Conservation (phyloP, 345 rosid species). For the Acer campestre region DNA sequence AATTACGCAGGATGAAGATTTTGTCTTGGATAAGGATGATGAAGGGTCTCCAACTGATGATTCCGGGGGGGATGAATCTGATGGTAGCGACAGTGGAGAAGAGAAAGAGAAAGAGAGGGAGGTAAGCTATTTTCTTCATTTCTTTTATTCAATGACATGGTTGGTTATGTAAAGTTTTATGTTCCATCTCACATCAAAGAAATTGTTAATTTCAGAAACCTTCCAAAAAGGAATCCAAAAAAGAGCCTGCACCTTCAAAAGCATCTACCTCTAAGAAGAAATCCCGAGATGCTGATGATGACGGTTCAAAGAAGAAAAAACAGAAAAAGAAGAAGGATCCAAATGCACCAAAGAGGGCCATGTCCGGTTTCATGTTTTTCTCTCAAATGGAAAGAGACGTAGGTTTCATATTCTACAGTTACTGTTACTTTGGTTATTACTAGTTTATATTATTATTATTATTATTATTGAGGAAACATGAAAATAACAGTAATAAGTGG, state of each 20-base stretch:
- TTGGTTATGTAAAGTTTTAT: neutral
- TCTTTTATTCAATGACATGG: neutral
- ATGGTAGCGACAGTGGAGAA: slow-evolving; percentile 68
- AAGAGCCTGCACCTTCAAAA: slow-evolving; percentile 67
- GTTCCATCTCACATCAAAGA: slow-evolving; percentile 11
- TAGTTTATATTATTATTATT: too few relatives aligned
- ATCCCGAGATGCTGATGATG: slow-evolving; percentile 63
- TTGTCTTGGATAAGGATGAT: slow-evolving; percentile 81
- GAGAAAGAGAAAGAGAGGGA: slow-evolving; percentile 89
- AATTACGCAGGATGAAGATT: slow-evolving; percentile 83
- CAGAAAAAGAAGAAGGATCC: slow-evolving; percentile 95
- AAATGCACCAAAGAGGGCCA: slow-evolving; percentile 86
- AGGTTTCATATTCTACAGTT: slow-evolving; percentile 16
- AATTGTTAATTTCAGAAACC: slow-evolving; percentile 57
- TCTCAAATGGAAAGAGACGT: slow-evolving; percentile 91
- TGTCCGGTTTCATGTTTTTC: slow-evolving; percentile 74
- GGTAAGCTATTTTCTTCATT: slow-evolving; percentile 45
- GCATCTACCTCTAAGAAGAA: slow-evolving; percentile 66
- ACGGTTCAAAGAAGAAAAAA: slow-evolving; percentile 71
- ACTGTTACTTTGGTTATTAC: neutral
- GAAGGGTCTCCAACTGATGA: slow-evolving; percentile 97
- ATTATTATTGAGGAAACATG: neutral
- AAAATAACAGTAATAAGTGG: neutral
- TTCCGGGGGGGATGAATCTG: slow-evolving; percentile 79
- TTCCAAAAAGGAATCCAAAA: slow-evolving; percentile 61